Evolutionary conservation across 2,329 filamentous ascomycete species (phyloP), one percentile per base, ranked within the genome.

Genomic region (Thelonectria rubi): DNA sequence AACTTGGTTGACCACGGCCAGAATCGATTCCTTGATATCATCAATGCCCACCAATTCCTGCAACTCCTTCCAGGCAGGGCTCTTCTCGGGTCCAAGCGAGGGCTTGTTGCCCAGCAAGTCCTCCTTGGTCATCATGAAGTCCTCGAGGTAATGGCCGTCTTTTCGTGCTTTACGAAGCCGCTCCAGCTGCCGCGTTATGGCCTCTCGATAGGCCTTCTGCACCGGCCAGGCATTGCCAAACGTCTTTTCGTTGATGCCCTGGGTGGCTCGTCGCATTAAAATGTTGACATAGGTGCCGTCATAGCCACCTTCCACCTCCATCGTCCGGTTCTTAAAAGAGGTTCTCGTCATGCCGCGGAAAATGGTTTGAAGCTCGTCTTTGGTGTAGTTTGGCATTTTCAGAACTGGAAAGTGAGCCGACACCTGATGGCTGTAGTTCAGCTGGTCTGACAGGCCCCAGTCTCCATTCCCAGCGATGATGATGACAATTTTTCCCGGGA

Each of bases 191-290:
- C 88, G 81, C 15, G 82, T 85, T 5, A 73, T 77, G 0, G 81
- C 74, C 8, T 90, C 75, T 0, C 77, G 72, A 66, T 71, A 73
- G 20, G 71, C 70, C 42, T 91, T 93, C 47, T 90, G 84, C 0
- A 92, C 78, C 0, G 86, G 81, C 17, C 91, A 80, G 0, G 91
- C 90, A 67, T 94, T 93, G 1, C 88, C 90, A 68, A 92, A 93
- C 0, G 88, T 88, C 32, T 87, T 83, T 1, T 81, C 79, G 0
- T 86, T 88, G 1, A 89, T 83, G 0, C 84, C 83, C 11, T 83
- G 77, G 0, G 88, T 88, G 26, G 92, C 76, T 5, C 90, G 80
- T 3, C 86, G 81, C 10, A 85, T 79, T 1, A 85, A 81, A 48
- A 93, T 88, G 0, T 88, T 84, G 64, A 83, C 81, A 66, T 86